Conservation (phyloP, 305 asterid genomes). For the Ajuga reptans region DNA sequence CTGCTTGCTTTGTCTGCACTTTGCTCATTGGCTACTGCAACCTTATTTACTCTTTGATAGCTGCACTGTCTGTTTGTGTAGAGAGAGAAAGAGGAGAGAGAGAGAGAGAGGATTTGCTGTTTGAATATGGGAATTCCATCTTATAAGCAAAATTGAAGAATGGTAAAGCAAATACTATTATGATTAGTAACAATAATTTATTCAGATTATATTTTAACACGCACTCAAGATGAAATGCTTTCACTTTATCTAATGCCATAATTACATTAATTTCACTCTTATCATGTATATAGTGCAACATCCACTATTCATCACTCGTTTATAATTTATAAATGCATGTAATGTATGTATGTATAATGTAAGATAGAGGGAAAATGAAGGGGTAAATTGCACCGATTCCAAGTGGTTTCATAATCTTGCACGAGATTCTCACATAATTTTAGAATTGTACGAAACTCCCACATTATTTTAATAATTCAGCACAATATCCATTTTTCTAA, state of each 20-base stretch:
- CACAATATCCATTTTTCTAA: no score
- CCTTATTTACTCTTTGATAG: constrained; percentile 1
- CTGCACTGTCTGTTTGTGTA: not conserved
- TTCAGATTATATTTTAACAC: not conserved
- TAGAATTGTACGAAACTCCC: no score
- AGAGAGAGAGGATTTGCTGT: not conserved
- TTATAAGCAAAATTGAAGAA: not conserved
- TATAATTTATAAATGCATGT: no score
- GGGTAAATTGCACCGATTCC: no score
- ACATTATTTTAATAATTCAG: no score
- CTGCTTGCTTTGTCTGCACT: constrained; percentile 16
- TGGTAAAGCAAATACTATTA: not conserved
- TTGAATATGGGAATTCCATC: not conserved
- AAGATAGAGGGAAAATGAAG: no score
- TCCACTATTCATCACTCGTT: no score
- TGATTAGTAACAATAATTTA: not conserved
- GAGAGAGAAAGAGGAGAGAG: not conserved
- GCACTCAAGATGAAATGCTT: not conserved
- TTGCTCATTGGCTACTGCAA: constrained; percentile 17
- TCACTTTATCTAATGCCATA: not conserved
- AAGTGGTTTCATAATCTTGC: no score
- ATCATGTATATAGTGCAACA: no score
- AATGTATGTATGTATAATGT: no score
- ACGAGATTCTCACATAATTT: no score
- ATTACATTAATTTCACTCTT: not conserved